phyloP scores from a whole-genome alignment of 305 asterid species.

The Solanum hybrid region DNA sequence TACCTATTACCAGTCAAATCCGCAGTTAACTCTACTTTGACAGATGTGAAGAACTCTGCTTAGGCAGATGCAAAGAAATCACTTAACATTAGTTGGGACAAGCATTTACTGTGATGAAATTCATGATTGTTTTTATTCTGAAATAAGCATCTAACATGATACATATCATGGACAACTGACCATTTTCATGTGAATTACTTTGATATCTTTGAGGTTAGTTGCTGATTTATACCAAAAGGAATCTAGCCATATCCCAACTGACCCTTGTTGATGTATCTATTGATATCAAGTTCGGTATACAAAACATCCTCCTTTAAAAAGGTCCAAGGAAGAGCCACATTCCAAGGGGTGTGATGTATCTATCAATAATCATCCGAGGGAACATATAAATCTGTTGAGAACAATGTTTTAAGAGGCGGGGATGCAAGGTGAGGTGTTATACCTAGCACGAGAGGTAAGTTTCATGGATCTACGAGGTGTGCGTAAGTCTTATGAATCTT shows the following conservation, averaged over 20 bases:
- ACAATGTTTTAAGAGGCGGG: not conserved
- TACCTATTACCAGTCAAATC: not conserved
- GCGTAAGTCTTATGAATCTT: no score
- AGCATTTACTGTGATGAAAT: not conserved
- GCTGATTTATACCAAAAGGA: no score
- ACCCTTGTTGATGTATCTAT: no score
- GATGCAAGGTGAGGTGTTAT: not conserved
- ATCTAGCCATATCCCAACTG: no score
- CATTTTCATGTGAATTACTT: slow-evolving; percentile 4
- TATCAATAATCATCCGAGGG: not conserved
- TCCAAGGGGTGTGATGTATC: not conserved
- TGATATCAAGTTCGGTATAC: no score
- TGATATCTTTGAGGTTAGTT: no score
- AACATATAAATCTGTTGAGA: not conserved
- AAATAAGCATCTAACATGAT: not conserved
- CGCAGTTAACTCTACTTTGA: not conserved
- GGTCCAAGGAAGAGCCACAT: not conserved
- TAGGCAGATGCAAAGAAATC: not conserved
- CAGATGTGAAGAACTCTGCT: not conserved
- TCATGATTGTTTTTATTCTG: not conserved
- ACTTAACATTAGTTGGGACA: not conserved
- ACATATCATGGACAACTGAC: not conserved
- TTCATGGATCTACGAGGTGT: not conserved
- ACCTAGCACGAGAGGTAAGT: not conserved
- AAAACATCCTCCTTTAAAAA: not conserved